Base-by-base conservation (phyloP, 1,139 yeast species). In the Kazachstania sp. region DNA sequence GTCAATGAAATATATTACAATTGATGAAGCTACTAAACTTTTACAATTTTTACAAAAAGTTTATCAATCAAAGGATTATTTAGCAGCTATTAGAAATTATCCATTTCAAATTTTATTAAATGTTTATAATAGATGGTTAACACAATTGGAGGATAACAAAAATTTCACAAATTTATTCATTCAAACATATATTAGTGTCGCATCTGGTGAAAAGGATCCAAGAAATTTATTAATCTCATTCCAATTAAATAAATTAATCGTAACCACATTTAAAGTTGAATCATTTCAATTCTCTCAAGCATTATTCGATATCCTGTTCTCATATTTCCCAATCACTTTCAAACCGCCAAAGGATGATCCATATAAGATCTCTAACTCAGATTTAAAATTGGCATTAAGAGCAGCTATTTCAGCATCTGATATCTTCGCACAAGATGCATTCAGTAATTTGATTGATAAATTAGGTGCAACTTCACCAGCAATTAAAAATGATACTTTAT, bases 321-420 rank as follows among this genome's bases (percentile, higher is more conserved):
- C 98, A 65, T 94, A 94, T 68, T 94, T 90, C 68, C 99, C 99
- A 4, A 90, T 94, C 45, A 85, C 97, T 1, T 94, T 94, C 67
- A 83, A 81, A 51, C 97, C 98, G 1, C 96, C 97, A 1, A 80
- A 84, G 49, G 83, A 86, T 61, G 96, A 90, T 64, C 95, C 96
- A 0, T 87, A 88, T 63, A 80, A 82, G 51, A 86, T 88, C 51
- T 79, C 95, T 0, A 77, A 88, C 1, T 76, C 73, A 1, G 85
- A 87, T 46, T 72, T 92, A 54, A 87, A 86, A 59, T 42, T 58
- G 8, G 73, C 78, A 9, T 70, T 92, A 47, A 72, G 66, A 57
- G 53, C 54, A 36, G 84, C 86, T 7, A 74, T 92, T 40, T 73
- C 88, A 0, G 74, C 86, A 2, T 85, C 81, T 46, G 69, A 79